Evolutionary conservation across 2,329 filamentous ascomycete species (phyloP), one percentile per base, ranked within the genome.

Genomic region (Emergomyces pasteurianus): DNA sequence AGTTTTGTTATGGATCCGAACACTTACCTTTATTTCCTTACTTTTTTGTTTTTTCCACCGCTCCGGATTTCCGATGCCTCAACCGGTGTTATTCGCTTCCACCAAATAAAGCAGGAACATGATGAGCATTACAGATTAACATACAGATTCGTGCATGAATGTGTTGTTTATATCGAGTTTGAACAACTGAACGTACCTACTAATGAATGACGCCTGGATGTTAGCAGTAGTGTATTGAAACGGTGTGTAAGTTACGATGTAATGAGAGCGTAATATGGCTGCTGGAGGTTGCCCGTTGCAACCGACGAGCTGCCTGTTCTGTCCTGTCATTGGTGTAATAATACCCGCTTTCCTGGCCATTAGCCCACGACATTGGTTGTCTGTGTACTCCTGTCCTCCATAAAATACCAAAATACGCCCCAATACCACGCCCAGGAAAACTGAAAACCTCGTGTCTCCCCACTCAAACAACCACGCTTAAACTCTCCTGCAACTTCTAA

Each of bases 271-370:
- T 55, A 55, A 23, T 23, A 1, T 12, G n/a, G 3, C 4, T 16
- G 34, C 2, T 8, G 49, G 46, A 23, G 53, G 57, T 55, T 59
- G 57, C 59, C 59, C 59, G 21, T 36, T 46, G 54, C 59, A 57
- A 59, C 61, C 55, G 21, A 9, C 1, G 3, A 21, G 6, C 5
- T 14, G 50, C 31, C 6, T 23, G 62, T 61, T 58, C 26, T 14
- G 59, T 59, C 52, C 28, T 31, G 62, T 63, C 18, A 46, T n/a
- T 12, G 7, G 14, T 9, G 55, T 46, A 18, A 46, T 21, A 43
- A 57, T n/a, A 31, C 36, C 31, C 21, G n/a, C n/a, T 9, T n/a
- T 14, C 1, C 4, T 8, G n/a, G 21, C 18, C 43, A 3, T 5
- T n/a, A 12, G 23, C 12, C 34, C 16, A n/a, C 28, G 53, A 28